phyloP scores from a whole-genome alignment of 176 grass and related monocot genomes.

The Miscanthus lutarioriparius region DNA sequence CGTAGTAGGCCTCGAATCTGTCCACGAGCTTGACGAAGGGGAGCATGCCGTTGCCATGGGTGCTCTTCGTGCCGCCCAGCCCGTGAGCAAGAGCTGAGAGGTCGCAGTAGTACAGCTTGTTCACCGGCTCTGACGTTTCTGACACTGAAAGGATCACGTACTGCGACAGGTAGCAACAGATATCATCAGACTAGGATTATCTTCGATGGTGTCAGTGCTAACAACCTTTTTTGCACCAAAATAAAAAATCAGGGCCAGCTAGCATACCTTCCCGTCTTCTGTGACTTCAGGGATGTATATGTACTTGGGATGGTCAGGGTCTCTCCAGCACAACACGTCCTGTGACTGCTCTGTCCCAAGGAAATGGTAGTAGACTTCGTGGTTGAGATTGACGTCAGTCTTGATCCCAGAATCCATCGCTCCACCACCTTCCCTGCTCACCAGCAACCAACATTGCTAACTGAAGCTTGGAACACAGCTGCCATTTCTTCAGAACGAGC shows the following conservation, averaged over 20 bases:
- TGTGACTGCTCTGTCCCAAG: constrained; percentile 81
- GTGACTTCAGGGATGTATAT: constrained; percentile 61
- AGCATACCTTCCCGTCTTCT: constrained; percentile 78
- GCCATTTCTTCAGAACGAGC: neutral
- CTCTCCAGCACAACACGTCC: constrained; percentile 83
- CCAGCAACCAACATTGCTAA: neutral
- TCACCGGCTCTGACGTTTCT: constrained; percentile 78
- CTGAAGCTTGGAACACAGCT: neutral
- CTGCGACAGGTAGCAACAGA: constrained; percentile 33
- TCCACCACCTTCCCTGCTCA: constrained; percentile 34
- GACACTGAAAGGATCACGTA: constrained; percentile 72
- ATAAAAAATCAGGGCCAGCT: neutral
- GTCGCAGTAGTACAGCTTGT: constrained; percentile 87
- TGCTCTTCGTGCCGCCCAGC: constrained; percentile 42
- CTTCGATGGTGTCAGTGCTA: neutral
- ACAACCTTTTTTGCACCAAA: neutral
- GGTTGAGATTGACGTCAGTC: constrained; percentile 79
- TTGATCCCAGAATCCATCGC: constrained; percentile 60
- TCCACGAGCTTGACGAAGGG: constrained; percentile 87
- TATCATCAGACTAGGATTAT: neutral
- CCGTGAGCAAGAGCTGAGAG: constrained; percentile 50
- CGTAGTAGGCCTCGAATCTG: constrained; percentile 64
- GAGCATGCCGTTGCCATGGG: constrained; percentile 33
- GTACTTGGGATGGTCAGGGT: constrained; percentile 78
- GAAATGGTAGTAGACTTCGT: constrained; percentile 81